Evolutionary conservation across 177 flowering plant species (phyloP).

Genomic region (Vitis hybrid): DNA sequence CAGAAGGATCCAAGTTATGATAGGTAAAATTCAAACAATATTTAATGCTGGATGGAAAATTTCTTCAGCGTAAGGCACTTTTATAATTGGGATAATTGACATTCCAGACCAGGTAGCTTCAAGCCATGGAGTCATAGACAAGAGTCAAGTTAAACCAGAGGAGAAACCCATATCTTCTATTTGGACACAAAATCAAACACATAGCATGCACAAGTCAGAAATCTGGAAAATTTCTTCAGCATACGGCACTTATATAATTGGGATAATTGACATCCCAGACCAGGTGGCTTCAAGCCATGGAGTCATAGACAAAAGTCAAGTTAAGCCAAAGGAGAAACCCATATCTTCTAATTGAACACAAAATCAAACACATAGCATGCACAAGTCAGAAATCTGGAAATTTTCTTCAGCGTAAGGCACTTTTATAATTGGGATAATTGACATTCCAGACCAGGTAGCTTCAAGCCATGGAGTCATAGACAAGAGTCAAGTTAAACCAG

Average conservation of each 20-base stretch:
- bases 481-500: too few species aligned
- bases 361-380: slow-evolving; percentile 36
- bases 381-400: not conserved
- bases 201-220: slow-evolving; percentile 15
- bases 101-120: not conserved
- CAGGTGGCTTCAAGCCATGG: too few species aligned
- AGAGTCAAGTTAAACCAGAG: not conserved
- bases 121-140: too few species aligned
- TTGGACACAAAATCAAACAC: slow-evolving; percentile 27
- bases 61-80: too few species aligned
- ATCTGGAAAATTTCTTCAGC: too few species aligned
- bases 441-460: not conserved
- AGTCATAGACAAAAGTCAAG: too few species aligned
- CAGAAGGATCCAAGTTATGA: not conserved
- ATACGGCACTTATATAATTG: too few species aligned
- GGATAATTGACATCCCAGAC: not conserved
- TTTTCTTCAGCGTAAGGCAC: too few species aligned
- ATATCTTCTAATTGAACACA: not conserved
- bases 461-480: too few species aligned
- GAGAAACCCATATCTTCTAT: not conserved
- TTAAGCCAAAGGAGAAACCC: not conserved
- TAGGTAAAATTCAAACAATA: not conserved
- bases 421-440: not conserved
- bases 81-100: not conserved
- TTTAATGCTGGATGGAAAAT: too few species aligned